Evolutionary conservation across 139 green algal genomes (phyloP), one percentile per base, ranked within the genome.

Genomic region (Volvox reticuliferus): DNA sequence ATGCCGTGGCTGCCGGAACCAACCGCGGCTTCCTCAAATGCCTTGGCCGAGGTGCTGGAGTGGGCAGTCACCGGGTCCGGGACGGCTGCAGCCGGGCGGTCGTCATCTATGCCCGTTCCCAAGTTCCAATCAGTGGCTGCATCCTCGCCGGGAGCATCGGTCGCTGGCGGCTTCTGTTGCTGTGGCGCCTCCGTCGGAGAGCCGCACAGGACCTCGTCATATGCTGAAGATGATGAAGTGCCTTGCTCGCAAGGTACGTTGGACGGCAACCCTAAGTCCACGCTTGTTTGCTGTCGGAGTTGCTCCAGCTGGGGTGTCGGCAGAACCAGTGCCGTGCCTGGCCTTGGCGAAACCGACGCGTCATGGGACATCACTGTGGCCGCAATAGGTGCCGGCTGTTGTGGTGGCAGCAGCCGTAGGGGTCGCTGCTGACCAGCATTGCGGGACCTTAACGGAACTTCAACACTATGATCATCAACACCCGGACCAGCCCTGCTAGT

Each of bases 121-220:
- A 9, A 55, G 44, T 55, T 55, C 9, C 44, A 5, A 55, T 9
- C 44, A 55, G 9, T 55, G 44, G 44, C 44, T 55, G 44, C 6
- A 12, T 28, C 67, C 67, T 75, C 67, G 22, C 22, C 22, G 67
- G 67, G 22, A 75, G 67, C 24, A 75, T 75, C 67, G 14, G 14
- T 28, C 67, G 67, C 12, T 28, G 6, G 67, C 67, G 2, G 67
- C 67, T 28, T 2, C 67, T n/a, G 75, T 30, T 55, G 75, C 2
- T n/a, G 32, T 30, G 44, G n/a, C 75, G 32, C 2, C 75, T 50
- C 75, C 3, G 82, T 88, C 1, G 83, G 83, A 12, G 83, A 89
- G 67, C 83, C 83, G 68, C 68, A 68, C 1, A 89, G 83, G 19
- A 89, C 83, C 36, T 89, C 83, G 17, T 89, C 83, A 20, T 88